phyloP scores from a whole-genome alignment of 208 protist species.

The Acanthamoeba pearcei region DNA sequence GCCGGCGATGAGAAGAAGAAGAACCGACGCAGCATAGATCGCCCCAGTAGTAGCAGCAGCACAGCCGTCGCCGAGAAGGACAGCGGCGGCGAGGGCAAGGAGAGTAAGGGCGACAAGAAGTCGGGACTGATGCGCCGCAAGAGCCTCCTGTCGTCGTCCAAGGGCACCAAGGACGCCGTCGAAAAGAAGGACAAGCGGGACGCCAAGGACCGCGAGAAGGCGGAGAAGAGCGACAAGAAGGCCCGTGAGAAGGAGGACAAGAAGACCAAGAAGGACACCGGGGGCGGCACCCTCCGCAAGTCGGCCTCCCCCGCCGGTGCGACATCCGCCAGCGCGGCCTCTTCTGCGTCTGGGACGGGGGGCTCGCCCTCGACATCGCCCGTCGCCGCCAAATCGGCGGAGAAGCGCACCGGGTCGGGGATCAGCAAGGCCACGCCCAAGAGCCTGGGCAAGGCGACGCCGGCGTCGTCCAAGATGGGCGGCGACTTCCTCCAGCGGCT shows the following conservation, averaged over 20 bases:
- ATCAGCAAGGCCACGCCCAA: constrained; percentile 70
- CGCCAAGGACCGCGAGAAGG: background rate
- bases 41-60: background rate
- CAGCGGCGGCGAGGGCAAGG: background rate
- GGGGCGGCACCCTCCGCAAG: background rate
- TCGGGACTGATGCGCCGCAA: background rate
- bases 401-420: background rate
- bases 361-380: background rate
- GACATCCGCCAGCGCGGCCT: background rate
- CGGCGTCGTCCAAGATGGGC: constrained; percentile 31
- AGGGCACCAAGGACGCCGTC: background rate
- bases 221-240: constrained; percentile 14
- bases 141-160: background rate
- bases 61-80: background rate
- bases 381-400: background rate
- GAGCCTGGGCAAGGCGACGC: background rate
- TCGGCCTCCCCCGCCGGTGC: background rate
- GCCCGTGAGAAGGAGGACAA: constrained; percentile 22
- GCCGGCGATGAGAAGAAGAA: constrained; percentile 18
- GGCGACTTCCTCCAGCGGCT: constrained; percentile 53
- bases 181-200: constrained; percentile 11
- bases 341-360: background rate
- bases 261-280: constrained; percentile 48
- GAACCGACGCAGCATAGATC: background rate
- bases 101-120: background rate